phyloP scores from a whole-genome alignment of 495 filamentous ascomycete species.

The Aspergillus saccharolyticus region DNA sequence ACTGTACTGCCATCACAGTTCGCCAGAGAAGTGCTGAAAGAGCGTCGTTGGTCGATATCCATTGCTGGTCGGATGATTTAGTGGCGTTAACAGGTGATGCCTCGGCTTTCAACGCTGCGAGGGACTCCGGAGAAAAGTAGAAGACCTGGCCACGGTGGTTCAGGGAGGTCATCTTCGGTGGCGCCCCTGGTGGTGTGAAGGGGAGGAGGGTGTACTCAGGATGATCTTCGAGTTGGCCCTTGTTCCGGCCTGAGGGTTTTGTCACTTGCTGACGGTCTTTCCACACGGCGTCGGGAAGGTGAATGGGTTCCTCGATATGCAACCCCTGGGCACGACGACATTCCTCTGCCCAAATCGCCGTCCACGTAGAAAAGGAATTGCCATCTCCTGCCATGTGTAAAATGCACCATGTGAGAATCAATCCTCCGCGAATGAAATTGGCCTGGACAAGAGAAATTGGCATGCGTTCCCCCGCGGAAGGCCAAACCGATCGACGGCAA shows the following conservation, averaged over 20 bases:
- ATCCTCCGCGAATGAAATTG: conserved; percentile 32
- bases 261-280: conserved; percentile 24
- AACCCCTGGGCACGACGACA: conserved; percentile 29
- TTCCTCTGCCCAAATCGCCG: conserved; percentile 33
- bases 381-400: conserved; percentile 33
- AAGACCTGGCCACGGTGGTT: conserved; percentile 28
- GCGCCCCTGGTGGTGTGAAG: conserved; percentile 25
- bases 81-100: conserved; percentile 27
- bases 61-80: conserved; percentile 19
- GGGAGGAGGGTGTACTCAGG: conserved; percentile 29
- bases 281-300: conserved; percentile 17
- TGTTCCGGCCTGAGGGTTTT: conserved; percentile 21
- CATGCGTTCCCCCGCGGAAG: conserved; percentile 23
- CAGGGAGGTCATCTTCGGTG: conserved; percentile 27
- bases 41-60: conserved; percentile 39
- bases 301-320: conserved; percentile 16
- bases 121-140: conserved; percentile 27
- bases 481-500: conserved; percentile 28
- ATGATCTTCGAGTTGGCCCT: conserved; percentile 26
- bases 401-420: conserved; percentile 24
- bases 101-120: conserved; percentile 28
- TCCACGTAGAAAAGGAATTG: conserved; percentile 26
- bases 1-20: conserved; percentile 32
- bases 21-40: conserved; percentile 38
- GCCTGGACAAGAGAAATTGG: conserved; percentile 30